Percentiles rank a stretch among this genome's conserved stretches.
These are phyloP conservation scores for Dictyostelium firmibasis DNA, from an alignment of 78 protist species.

Conservation along the genomic window DNA sequence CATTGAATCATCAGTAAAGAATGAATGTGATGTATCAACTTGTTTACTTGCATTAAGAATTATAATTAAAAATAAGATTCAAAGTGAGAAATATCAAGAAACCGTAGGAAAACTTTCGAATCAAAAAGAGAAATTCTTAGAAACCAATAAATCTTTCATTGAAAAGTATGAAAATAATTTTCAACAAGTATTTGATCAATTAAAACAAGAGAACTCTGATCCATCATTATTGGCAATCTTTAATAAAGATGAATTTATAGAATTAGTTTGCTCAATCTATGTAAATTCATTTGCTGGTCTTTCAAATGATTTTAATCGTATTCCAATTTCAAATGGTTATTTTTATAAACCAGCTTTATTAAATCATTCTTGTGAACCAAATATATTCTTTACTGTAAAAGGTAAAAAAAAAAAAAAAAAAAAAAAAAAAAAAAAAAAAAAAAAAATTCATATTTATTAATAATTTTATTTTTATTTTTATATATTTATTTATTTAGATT, in stretches of 20 bases:
- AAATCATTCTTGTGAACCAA: constrained; percentile 71
- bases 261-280: constrained; percentile 13
- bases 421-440: background rate
- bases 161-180: background rate
- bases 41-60: constrained; percentile 1
- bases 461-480: background rate
- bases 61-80: constrained; percentile 3
- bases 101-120: constrained; percentile 17
- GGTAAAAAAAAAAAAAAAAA: background rate
- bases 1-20: background rate
- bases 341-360: constrained; percentile 62
- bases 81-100: background rate
- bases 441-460: background rate
- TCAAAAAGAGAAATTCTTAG: background rate
- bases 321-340: constrained; percentile 50
- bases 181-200: background rate
- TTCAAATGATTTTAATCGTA: constrained; percentile 7
- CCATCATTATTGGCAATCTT: constrained; percentile 5
- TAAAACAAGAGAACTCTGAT: background rate
- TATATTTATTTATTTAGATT: background rate
- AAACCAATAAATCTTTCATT: background rate
- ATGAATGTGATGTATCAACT: background rate
- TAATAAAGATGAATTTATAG: background rate
- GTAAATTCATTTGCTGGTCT: constrained; percentile 43
- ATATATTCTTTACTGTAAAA: constrained; percentile 39